Evolutionary conservation across 805 yeast species (phyloP), one percentile per base, ranked within the genome.

Genomic region (Kuraishia cidri): DNA sequence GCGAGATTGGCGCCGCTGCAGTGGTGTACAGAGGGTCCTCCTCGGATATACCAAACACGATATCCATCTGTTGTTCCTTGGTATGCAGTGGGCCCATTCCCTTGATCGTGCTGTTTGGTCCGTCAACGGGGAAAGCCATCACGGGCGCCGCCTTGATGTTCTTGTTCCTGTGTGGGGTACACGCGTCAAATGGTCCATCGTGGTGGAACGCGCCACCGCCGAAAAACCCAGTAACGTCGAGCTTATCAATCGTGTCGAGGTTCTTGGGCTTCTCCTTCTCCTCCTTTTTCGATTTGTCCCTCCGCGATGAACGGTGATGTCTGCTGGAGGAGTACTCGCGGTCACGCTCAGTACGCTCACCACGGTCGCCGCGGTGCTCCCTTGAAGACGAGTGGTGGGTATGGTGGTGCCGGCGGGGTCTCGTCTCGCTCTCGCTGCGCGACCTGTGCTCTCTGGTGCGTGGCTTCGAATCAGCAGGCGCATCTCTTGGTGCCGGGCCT

Each of bases 181-280:
- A 90, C 1, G 98, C 98, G 54, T 92, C 98, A 54, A 92, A 92
- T 11, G 98, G 98, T 9, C 98, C 98, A 60, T 92, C 98, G 56
- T 92, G 97, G 57, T 92, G 98, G 69, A 92, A 92, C 2, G 94
- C 85, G 12, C 86, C 85, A 31, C 84, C 79, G 17, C 96, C 97
- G 52, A 84, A 88, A 40, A 88, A 69, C 1, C 95, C 97, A 9
- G 97, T 88, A 30, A 90, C 98, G 56, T 92, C 98, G 48, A 92
- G 67, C 57, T 84, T 84, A 61, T 92, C 98, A 45, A 92, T 92
- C 4, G 94, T 85, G 50, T 90, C 98, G 35, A 88, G 78, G 44
- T 87, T 83, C 45, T 78, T 76, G 10, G 87, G 70, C 43, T 73
- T 65, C 47, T 61, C 61, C 65, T 58, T 25, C 30, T 30, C 29